These are phyloP conservation scores for Pseudopithomyces maydicus DNA, from an alignment of 2,329 filamentous ascomycete genomes.

Conservation along the genomic window DNA sequence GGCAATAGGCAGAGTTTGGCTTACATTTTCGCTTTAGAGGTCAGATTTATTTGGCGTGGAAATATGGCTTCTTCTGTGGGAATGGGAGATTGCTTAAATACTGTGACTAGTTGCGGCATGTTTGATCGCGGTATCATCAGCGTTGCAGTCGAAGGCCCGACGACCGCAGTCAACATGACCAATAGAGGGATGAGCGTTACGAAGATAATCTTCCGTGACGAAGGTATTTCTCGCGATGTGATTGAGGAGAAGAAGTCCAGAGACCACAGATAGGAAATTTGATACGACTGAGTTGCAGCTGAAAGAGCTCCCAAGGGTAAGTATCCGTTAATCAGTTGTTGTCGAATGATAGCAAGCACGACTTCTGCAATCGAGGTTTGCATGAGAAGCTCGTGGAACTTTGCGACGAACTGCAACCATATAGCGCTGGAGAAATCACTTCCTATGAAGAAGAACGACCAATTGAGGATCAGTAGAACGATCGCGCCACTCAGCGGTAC, in stretches of 20 bases:
- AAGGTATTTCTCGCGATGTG: neutral
- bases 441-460: slow-evolving; percentile 8
- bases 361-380: slow-evolving; percentile 17
- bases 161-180: slow-evolving; percentile 1
- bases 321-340: neutral
- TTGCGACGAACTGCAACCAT: slow-evolving; percentile 21
- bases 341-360: slow-evolving; percentile 11
- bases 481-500: slow-evolving; percentile 11
- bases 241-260: slow-evolving; percentile 12
- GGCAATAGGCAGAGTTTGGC: too few species aligned
- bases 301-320: slow-evolving; percentile 18
- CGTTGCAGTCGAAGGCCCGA: slow-evolving; percentile 7
- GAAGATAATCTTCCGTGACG: neutral
- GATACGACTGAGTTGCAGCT: slow-evolving; percentile 7
- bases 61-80: neutral
- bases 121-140: slow-evolving; percentile 5
- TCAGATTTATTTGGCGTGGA: neutral
- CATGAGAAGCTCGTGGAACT: slow-evolving; percentile 25
- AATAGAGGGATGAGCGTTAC: neutral
- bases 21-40: too few species aligned
- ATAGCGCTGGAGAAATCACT: neutral
- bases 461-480: slow-evolving; percentile 7
- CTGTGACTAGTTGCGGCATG: neutral
- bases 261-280: slow-evolving; percentile 25
- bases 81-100: neutral